phyloP scores from a whole-genome alignment of 306 rosid genomes.

The Ochetophila trinervis region DNA sequence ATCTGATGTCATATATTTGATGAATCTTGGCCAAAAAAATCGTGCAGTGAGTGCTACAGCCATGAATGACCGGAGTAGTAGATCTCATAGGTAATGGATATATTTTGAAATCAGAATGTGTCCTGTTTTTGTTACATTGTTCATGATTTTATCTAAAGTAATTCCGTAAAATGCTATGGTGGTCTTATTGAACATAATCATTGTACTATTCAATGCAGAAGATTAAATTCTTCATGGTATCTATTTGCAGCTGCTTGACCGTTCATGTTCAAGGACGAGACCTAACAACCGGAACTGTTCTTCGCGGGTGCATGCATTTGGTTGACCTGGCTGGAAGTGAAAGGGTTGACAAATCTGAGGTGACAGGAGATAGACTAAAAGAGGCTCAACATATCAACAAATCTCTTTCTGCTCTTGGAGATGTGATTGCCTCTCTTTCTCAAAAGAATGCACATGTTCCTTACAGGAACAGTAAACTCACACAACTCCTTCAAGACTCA shows the following conservation, averaged over 20 bases:
- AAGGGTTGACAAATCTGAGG: conserved; percentile 93
- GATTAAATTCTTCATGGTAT: conserved; percentile 22
- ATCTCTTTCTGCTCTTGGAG: conserved; percentile 96
- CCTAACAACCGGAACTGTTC: conserved; percentile 54
- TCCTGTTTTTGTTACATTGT: background rate
- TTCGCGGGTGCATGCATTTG: conserved; percentile 88
- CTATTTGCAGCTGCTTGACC: conserved; percentile 74
- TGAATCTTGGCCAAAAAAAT: conserved; percentile 80
- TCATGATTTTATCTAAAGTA: background rate
- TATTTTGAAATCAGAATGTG: background rate
- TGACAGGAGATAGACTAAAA: conserved; percentile 86
- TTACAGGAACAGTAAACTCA: conserved; percentile 91
- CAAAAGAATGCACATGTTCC: conserved; percentile 87
- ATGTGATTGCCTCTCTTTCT: conserved; percentile 90
- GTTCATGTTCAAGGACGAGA: conserved; percentile 94
- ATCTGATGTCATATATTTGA: conserved; percentile 69
- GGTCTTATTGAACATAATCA: background rate
- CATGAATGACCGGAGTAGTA: conserved; percentile 88
- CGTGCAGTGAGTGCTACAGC: conserved; percentile 84
- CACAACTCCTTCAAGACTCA: conserved; percentile 93
- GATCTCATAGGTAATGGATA: conserved; percentile 71
- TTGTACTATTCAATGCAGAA: background rate
- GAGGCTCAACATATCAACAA: conserved; percentile 97
- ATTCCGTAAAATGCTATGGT: no score
- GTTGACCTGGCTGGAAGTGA: conserved; percentile 99